These are phyloP conservation scores for Cytospora paraplurivora DNA, from an alignment of 2,329 filamentous ascomycete genomes.

Conservation along the genomic window DNA sequence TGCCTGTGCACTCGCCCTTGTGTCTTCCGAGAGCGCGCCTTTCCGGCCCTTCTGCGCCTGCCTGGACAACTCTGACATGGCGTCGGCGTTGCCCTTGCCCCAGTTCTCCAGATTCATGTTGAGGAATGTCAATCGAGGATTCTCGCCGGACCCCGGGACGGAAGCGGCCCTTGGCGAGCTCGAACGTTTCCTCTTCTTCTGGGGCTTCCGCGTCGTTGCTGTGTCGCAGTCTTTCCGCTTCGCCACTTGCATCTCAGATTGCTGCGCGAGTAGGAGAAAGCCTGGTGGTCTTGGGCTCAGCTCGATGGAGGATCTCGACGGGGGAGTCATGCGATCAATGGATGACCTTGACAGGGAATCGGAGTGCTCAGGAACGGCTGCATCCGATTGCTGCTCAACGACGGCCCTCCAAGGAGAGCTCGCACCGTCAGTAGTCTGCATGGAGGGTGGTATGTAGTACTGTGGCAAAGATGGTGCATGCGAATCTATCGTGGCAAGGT, in stretches of 20 bases:
- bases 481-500: slow-evolving; percentile 33
- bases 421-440: slow-evolving; percentile 40
- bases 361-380: slow-evolving; percentile 42
- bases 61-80: slow-evolving; percentile 53
- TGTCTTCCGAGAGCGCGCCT: slow-evolving; percentile 56
- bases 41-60: slow-evolving; percentile 58
- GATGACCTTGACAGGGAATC: slow-evolving; percentile 35
- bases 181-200: slow-evolving; percentile 45
- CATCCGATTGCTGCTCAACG: slow-evolving; percentile 30
- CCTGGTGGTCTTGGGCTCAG: slow-evolving; percentile 32
- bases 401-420: slow-evolving; percentile 36
- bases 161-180: slow-evolving; percentile 22
- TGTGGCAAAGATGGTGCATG: slow-evolving; percentile 29
- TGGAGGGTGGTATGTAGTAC: slow-evolving; percentile 43
- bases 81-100: slow-evolving; percentile 55
- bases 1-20: slow-evolving; percentile 56
- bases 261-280: slow-evolving; percentile 34
- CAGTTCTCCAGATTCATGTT: slow-evolving; percentile 38
- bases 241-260: slow-evolving; percentile 19
- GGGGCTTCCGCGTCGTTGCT: slow-evolving; percentile 18
- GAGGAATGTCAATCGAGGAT: slow-evolving; percentile 57
- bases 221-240: slow-evolving; percentile 9
- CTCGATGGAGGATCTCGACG: slow-evolving; percentile 23
- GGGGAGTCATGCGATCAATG: neutral
- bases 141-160: slow-evolving; percentile 38